phyloP scores from a whole-genome alignment of 441 rosid species.

The Hura crepitans region DNA sequence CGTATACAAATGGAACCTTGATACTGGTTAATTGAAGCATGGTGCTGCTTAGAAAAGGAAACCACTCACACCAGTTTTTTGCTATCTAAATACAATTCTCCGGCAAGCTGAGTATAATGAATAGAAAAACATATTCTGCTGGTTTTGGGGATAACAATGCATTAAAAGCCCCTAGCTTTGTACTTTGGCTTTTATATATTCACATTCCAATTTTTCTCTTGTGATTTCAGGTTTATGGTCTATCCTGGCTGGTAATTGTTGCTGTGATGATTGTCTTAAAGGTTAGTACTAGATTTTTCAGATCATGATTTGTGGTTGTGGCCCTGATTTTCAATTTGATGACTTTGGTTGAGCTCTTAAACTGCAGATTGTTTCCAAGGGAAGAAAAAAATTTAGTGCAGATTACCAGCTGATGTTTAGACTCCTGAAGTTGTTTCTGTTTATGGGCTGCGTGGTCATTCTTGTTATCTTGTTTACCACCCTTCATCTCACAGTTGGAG shows the following conservation, averaged over 20 bases:
- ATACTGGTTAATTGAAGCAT: not conserved
- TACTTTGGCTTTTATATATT: not conserved
- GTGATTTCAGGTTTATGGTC: conserved; percentile 62
- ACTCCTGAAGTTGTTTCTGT: conserved; percentile 68
- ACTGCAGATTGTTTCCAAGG: conserved; percentile 87
- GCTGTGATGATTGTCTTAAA: conserved; percentile 76
- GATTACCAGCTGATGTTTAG: conserved; percentile 98
- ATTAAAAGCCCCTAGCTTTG: not conserved
- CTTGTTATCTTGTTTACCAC: conserved; percentile 65
- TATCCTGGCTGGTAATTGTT: conserved; percentile 91
- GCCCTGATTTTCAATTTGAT: not conserved
- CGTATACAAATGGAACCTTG: not conserved
- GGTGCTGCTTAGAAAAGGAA: not conserved
- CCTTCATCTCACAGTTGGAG: conserved; percentile 75
- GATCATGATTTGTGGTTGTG: not conserved
- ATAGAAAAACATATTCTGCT: not conserved
- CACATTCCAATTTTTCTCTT: conserved; percentile 18
- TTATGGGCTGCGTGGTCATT: conserved; percentile 54
- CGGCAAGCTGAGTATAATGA: not conserved
- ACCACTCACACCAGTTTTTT: not conserved
- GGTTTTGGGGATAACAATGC: not conserved
- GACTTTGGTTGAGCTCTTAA: not conserved
- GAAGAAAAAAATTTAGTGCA: conserved; percentile 92
- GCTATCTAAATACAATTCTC: not conserved
- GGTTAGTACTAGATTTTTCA: conserved; percentile 34